Evolutionary conservation across 2,329 filamentous ascomycete species (phyloP).

Genomic region (Clonostachys rosea): DNA sequence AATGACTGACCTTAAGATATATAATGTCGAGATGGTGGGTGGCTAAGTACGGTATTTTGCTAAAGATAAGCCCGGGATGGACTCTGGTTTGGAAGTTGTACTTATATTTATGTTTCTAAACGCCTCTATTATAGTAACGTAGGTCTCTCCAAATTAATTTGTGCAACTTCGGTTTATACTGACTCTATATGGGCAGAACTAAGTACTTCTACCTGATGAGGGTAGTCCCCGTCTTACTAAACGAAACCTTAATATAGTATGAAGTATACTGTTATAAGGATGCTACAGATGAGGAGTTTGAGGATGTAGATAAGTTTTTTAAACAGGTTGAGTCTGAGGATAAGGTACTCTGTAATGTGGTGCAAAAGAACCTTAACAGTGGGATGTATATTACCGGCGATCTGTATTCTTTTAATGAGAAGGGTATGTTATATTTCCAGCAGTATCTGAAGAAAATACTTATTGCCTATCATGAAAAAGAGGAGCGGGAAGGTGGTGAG

Average conservation of each 20-base stretch:
- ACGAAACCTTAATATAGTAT: background rate
- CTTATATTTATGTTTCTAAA: conserved; percentile 46
- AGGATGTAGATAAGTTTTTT: background rate
- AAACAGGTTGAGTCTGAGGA: background rate
- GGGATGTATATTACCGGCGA: background rate
- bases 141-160: conserved; percentile 14
- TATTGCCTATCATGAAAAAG: background rate
- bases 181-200: conserved; percentile 23
- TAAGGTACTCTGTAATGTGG: background rate
- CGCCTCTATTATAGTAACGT: conserved; percentile 43
- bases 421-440: background rate
- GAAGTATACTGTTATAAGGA: background rate
- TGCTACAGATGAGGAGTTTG: background rate
- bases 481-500: background rate
- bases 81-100: conserved; percentile 34
- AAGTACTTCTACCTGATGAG: too few species aligned
- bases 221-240: background rate
- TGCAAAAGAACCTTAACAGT: background rate
- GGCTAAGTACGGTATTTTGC: conserved; percentile 45
- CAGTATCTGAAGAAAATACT: too few species aligned
- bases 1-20: conserved; percentile 50
- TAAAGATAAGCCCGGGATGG: conserved; percentile 9
- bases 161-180: too few species aligned
- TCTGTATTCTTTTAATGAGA: background rate
- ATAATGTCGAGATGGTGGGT: conserved; percentile 42